These are phyloP conservation scores for Discostella stelligeroides DNA, from an alignment of 108 stramenopile genomes.

Conservation along the genomic window DNA sequence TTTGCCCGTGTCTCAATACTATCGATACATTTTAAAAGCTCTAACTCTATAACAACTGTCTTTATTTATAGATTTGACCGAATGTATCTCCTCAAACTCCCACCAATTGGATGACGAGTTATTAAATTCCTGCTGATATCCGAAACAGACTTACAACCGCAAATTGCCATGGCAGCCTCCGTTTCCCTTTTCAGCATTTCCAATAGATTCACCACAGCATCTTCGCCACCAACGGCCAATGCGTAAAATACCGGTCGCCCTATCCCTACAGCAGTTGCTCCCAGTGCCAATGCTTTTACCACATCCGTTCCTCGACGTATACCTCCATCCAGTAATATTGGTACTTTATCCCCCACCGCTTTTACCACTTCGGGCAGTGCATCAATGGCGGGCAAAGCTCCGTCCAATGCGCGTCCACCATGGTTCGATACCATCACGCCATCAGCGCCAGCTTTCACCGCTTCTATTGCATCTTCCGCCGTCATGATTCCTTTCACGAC, in stretches of 20 bases:
- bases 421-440: conserved; percentile 95
- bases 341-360: conserved; percentile 72
- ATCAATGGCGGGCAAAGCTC: conserved; percentile 82
- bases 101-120: conserved; percentile 36
- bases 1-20: too few species aligned
- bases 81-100: conserved; percentile 19
- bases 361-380: conserved; percentile 81
- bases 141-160: conserved; percentile 52
- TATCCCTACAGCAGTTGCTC: conserved; percentile 92
- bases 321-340: conserved; percentile 91
- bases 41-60: too few species aligned
- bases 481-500: conserved; percentile 95
- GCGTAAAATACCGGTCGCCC: conserved; percentile 93
- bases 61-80: conserved; percentile 35
- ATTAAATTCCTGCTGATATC: conserved; percentile 39
- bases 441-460: conserved; percentile 81
- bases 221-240: conserved; percentile 78
- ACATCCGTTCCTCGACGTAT: conserved; percentile 90
- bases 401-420: conserved; percentile 93
- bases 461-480: conserved; percentile 88
- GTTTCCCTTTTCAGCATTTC: conserved; percentile 69
- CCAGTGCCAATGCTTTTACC: conserved; percentile 85
- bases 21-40: too few species aligned
- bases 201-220: conserved; percentile 62
- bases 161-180: conserved; percentile 83